Conservation (phyloP, 306 rosid genomes). For the Inga laurina region DNA sequence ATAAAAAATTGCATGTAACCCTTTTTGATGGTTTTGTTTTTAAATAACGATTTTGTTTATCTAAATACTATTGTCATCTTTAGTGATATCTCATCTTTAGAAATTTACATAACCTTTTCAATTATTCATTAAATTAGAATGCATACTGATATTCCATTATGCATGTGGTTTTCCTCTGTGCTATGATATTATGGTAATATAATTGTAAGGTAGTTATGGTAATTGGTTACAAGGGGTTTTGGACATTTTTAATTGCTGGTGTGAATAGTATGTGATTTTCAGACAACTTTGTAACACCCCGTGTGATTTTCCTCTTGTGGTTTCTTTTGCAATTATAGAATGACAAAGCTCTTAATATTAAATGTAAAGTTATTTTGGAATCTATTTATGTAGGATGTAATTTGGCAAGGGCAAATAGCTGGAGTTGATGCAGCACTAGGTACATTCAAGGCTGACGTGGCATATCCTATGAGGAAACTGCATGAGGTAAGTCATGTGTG, state of each 20-base stretch:
- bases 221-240: not conserved
- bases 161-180: not conserved
- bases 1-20: not conserved
- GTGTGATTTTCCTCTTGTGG: conserved; percentile 13
- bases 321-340: conserved; percentile 23
- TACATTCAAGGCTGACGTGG: conserved; percentile 80
- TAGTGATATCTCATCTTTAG: conserved; percentile 3
- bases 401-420: conserved; percentile 88
- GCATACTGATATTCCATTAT: conserved; percentile 1
- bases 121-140: conserved; percentile 20
- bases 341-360: conserved; percentile 8
- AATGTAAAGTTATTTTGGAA: conserved; percentile 25
- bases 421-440: conserved; percentile 81
- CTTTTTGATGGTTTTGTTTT: not conserved
- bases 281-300: not conserved
- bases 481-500: conserved; percentile 58
- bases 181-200: not conserved
- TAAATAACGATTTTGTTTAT: conserved; percentile 5
- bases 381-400: conserved; percentile 66
- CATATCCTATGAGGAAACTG: conserved; percentile 73
- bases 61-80: conserved; percentile 15
- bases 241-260: not conserved
- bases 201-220: not conserved
- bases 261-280: not conserved
- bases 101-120: conserved; percentile 26